Evolutionary conservation across 805 yeast genomes (phyloP).

Genomic region (Kodamaea restingae): DNA sequence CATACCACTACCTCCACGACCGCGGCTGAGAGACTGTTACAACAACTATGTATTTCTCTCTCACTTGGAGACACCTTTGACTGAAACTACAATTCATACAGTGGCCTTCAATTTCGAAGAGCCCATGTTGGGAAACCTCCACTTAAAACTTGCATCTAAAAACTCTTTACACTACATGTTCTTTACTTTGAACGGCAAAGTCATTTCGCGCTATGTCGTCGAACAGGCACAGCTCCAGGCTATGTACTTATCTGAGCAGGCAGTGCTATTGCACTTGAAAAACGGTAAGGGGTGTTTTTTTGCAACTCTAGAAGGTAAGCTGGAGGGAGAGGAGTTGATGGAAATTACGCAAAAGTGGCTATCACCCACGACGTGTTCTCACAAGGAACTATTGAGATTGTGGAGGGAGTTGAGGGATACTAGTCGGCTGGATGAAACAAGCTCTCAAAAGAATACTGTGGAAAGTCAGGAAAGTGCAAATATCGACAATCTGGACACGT

Average conservation of each 20-base stretch:
- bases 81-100: conserved; percentile 3
- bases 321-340: conserved; percentile 8
- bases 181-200: conserved; percentile 6
- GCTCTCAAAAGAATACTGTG: background rate
- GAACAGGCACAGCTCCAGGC: conserved; percentile 3
- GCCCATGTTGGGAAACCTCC: background rate
- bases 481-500: too few species aligned
- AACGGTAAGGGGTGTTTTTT: conserved; percentile 7
- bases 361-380: background rate
- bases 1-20: background rate
- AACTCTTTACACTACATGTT: conserved; percentile 3
- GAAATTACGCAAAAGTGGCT: background rate
- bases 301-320: conserved; percentile 7
- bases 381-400: background rate
- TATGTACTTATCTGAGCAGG: conserved; percentile 8
- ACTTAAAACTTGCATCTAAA: background rate
- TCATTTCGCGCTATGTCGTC: conserved; percentile 6
- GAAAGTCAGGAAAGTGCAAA: too few species aligned
- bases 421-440: background rate
- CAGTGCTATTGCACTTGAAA: conserved; percentile 7
- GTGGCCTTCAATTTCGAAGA: conserved; percentile 1
- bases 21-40: conserved; percentile 2
- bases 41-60: conserved; percentile 1
- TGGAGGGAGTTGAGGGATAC: background rate
- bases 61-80: background rate